Conservation (phyloP, 306 rosid species). For the Oemleria cerasiformis region DNA sequence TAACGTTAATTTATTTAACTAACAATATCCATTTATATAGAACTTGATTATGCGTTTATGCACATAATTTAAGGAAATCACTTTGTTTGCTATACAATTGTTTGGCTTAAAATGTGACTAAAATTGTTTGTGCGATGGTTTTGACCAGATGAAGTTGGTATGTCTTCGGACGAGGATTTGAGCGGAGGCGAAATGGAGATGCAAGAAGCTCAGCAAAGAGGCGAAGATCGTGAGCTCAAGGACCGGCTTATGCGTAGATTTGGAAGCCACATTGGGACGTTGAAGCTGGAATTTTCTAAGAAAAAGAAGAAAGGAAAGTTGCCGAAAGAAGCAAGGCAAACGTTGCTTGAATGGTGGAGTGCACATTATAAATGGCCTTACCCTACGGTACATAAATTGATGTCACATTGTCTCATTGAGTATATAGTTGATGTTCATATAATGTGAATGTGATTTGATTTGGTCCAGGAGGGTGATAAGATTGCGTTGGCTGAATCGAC, state of each 20-base stretch:
- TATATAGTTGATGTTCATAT: not conserved
- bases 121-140: not conserved
- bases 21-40: too few species aligned
- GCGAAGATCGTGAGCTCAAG: conserved; percentile 78
- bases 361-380: conserved; percentile 92
- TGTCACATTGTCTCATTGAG: not conserved
- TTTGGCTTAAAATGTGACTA: not conserved
- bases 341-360: conserved; percentile 85
- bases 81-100: too few species aligned
- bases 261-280: conserved; percentile 75
- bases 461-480: conserved; percentile 83
- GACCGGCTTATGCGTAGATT: conserved; percentile 73
- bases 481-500: conserved; percentile 71
- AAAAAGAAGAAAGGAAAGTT: conserved; percentile 92
- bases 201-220: conserved; percentile 47
- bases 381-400: conserved; percentile 69
- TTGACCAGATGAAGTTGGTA: conserved; percentile 63
- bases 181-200: conserved; percentile 65
- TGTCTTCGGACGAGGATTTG: conserved; percentile 72
- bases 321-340: conserved; percentile 89
- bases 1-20: too few species aligned
- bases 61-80: too few species aligned
- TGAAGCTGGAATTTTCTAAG: conserved; percentile 83
- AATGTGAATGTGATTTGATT: not conserved
- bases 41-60: too few species aligned